Percentiles rank a stretch among this genome's conserved stretches.
Evolutionary conservation across 192 early-diverging fungal species (phyloP).

Genomic region (Coemansia furcata): DNA sequence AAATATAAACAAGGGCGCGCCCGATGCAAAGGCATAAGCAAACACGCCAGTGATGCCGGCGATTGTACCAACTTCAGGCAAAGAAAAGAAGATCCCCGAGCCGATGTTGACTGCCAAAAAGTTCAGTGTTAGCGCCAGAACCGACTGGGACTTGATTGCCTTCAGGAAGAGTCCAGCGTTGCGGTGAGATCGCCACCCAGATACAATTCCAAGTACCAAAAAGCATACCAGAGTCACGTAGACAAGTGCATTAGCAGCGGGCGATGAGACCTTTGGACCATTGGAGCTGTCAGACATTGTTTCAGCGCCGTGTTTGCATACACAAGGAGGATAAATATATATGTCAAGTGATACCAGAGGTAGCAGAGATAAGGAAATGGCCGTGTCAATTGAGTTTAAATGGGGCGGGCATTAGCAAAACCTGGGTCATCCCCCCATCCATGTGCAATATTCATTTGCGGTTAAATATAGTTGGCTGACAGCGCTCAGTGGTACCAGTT

Average conservation of each 20-base stretch:
- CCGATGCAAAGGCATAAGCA: slow-evolving; percentile 63
- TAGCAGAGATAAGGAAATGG: neutral
- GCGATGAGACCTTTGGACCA: slow-evolving; percentile 37
- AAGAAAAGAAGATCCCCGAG: slow-evolving; percentile 62
- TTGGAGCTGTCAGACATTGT: slow-evolving; percentile 24
- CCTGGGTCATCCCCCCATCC: neutral
- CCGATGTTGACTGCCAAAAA: slow-evolving; percentile 59
- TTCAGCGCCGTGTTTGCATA: too few species aligned
- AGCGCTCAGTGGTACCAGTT: neutral
- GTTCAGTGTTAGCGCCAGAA: slow-evolving; percentile 51
- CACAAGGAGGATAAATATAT: neutral
- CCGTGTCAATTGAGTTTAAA: neutral
- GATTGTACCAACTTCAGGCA: slow-evolving; percentile 64
- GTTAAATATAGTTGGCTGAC: neutral
- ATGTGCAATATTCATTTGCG: neutral
- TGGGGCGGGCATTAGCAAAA: neutral
- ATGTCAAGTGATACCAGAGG: neutral
- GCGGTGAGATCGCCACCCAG: slow-evolving; percentile 52
- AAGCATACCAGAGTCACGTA: slow-evolving; percentile 56
- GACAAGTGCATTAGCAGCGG: slow-evolving; percentile 55
- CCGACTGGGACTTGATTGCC: slow-evolving; percentile 54
- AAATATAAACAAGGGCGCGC: slow-evolving; percentile 60
- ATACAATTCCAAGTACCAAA: slow-evolving; percentile 54
- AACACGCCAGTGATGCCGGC: slow-evolving; percentile 66
- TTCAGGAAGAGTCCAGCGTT: slow-evolving; percentile 56